These are phyloP conservation scores for Saccharomycopsis fodiens DNA, from an alignment of 805 yeast genomes.

Conservation along the genomic window DNA sequence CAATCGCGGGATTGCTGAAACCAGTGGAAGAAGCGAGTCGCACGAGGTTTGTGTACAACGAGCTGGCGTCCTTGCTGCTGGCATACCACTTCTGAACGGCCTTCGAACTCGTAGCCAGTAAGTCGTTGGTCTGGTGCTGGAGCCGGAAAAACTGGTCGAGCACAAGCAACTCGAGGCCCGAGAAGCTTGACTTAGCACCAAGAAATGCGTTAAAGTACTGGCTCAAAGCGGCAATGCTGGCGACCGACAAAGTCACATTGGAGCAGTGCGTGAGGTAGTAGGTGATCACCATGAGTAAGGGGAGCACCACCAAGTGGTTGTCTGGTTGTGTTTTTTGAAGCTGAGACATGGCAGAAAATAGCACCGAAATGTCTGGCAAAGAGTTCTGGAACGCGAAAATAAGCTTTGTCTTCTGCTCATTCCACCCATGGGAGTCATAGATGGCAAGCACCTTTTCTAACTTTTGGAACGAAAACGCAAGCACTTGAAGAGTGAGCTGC, in stretches of 20 bases:
- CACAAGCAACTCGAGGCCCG: conserved; percentile 49
- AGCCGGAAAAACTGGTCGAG: conserved; percentile 55
- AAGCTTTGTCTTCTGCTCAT: conserved; percentile 28
- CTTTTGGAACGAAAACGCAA: conserved; percentile 48
- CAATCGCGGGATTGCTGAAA: background rate
- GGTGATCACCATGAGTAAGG: conserved; percentile 11
- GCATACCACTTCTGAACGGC: conserved; percentile 76
- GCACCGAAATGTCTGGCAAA: conserved; percentile 27
- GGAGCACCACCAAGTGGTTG: conserved; percentile 11
- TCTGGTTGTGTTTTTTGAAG: conserved; percentile 1
- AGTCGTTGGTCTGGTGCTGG: conserved; percentile 32
- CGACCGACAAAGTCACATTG: conserved; percentile 1
- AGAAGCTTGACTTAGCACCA: conserved; percentile 24
- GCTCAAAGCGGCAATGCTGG: conserved; percentile 8
- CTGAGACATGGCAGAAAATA: conserved; percentile 14
- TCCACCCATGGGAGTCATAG: conserved; percentile 37
- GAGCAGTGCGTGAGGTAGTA: conserved; percentile 5
- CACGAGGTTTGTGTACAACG: conserved; percentile 62
- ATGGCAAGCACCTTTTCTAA: conserved; percentile 33
- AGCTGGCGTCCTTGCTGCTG: conserved; percentile 33
- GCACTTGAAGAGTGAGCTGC: conserved; percentile 57
- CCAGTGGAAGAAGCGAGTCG: conserved; percentile 24
- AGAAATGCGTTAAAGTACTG: conserved; percentile 14
- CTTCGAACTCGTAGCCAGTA: conserved; percentile 22
- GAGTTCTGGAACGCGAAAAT: conserved; percentile 25